Evolutionary conservation across 176 grass and related monocot genomes (phyloP).

Genomic region (Eleusine indica): DNA sequence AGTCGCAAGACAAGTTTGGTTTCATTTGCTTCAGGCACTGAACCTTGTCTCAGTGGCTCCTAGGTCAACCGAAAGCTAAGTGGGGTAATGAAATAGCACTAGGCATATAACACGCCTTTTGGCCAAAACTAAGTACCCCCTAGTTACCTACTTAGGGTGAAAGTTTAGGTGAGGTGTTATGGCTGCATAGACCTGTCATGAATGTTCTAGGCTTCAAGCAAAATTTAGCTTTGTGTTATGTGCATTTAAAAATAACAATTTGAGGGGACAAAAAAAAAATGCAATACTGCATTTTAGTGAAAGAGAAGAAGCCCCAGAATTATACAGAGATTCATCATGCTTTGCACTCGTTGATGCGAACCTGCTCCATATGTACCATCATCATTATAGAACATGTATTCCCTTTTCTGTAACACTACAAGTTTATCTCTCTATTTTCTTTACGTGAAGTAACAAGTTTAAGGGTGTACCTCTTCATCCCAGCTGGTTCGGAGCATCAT

Average conservation of each 20-base stretch:
- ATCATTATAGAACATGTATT: slow-evolving; percentile 1
- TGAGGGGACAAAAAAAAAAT: background rate
- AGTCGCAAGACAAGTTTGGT: no score
- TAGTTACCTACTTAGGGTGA: background rate
- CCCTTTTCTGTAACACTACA: background rate
- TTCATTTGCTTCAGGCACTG: no score
- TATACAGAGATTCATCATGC: background rate
- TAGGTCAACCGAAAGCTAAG: no score
- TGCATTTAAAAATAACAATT: background rate
- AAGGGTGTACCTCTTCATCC: slow-evolving; percentile 62
- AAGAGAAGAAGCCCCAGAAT: background rate
- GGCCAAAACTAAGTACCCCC: background rate
- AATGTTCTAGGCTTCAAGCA: background rate
- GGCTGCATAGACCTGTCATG: background rate
- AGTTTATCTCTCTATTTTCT: background rate
- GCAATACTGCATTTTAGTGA: background rate
- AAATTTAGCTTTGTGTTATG: background rate
- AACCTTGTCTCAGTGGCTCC: no score
- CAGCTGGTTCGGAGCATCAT: slow-evolving; percentile 72
- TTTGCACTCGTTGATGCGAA: background rate
- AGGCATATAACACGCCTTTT: no score
- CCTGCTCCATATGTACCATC: background rate
- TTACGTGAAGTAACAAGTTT: background rate
- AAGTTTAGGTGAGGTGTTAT: background rate
- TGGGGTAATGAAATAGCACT: no score